Conservation (phyloP, 441 rosid genomes). For the Erodium texanum region DNA sequence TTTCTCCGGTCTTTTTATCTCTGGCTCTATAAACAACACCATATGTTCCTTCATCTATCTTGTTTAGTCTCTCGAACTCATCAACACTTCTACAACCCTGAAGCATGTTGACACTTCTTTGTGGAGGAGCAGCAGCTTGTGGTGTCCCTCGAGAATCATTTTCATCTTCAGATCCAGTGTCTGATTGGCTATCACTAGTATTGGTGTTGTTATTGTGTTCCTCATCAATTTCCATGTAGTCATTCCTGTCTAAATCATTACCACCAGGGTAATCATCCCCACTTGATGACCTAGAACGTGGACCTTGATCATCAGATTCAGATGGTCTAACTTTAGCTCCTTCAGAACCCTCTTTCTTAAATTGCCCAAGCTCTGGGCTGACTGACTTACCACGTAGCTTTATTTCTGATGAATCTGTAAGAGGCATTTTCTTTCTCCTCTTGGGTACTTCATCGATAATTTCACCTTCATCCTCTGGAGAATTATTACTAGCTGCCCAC, state of each 20-base stretch:
- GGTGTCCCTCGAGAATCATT: conserved; percentile 38
- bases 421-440: conserved; percentile 52
- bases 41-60: conserved; percentile 97
- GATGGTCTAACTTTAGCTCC: conserved; percentile 44
- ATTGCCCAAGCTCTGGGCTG: conserved; percentile 55
- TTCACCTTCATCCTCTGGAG: conserved; percentile 89
- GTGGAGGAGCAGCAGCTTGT: conserved; percentile 52
- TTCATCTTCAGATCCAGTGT: conserved; percentile 47
- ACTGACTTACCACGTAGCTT: conserved; percentile 34
- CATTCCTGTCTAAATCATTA: conserved; percentile 48
- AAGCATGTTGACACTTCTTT: conserved; percentile 90
- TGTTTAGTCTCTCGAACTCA: conserved; percentile 93
- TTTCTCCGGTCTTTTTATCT: conserved; percentile 86
- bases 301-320: conserved; percentile 53
- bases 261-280: conserved; percentile 42
- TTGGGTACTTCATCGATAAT: conserved; percentile 52
- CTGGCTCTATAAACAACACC: conserved; percentile 97
- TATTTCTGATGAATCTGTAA: conserved; percentile 32
- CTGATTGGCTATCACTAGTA: conserved; percentile 28
- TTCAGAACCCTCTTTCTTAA: conserved; percentile 49
- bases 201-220: conserved; percentile 23
- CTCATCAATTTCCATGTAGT: conserved; percentile 62
- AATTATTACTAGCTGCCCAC: conserved; percentile 83
- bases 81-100: conserved; percentile 97
- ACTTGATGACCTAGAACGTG: conserved; percentile 38